Evolutionary conservation across 2,329 filamentous ascomycete genomes (phyloP).

Genomic region (Epichloe aotearoae): DNA sequence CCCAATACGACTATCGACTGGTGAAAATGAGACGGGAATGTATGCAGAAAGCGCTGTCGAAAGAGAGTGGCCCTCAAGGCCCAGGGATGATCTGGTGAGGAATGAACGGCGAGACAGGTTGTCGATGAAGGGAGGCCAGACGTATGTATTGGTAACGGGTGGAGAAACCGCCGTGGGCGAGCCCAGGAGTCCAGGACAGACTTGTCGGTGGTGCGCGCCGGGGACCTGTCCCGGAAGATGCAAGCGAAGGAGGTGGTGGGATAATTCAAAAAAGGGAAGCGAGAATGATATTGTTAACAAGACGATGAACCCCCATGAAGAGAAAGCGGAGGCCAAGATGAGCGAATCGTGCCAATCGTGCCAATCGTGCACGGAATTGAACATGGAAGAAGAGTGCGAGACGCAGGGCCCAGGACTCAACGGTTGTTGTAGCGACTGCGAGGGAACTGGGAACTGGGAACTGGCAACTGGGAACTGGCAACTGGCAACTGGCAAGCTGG

Average conservation of each 20-base stretch:
- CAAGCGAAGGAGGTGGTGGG: not conserved
- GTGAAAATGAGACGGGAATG: slow-evolving; percentile 6
- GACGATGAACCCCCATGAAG: too few species aligned
- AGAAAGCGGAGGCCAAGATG: not conserved
- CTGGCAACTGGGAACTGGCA: too few species aligned
- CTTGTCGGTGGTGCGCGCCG: too few species aligned
- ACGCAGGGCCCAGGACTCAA: not conserved
- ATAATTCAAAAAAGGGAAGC: not conserved
- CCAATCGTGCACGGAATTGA: not conserved
- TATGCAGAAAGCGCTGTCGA: slow-evolving; percentile 6
- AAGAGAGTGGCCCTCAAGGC: slow-evolving; percentile 11
- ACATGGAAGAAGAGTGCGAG: not conserved
- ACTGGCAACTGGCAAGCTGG: too few species aligned
- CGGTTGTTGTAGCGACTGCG: not conserved
- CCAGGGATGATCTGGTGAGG: slow-evolving; percentile 19
- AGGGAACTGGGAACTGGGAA: not conserved
- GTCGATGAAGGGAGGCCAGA: slow-evolving; percentile 6
- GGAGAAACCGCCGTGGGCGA: not conserved
- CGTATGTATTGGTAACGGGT: not conserved
- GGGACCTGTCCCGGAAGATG: too few species aligned
- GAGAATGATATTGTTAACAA: not conserved
- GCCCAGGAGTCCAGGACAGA: too few species aligned
- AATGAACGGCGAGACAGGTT: slow-evolving; percentile 25
- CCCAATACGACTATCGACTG: not conserved
- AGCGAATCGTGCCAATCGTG: not conserved